A percentile compares a stretch with the other conserved stretches of the same genome.
Evolutionary conservation across 352 stramenopile species (phyloP).

Genomic region (Phytophthora macrochlamydospora): DNA sequence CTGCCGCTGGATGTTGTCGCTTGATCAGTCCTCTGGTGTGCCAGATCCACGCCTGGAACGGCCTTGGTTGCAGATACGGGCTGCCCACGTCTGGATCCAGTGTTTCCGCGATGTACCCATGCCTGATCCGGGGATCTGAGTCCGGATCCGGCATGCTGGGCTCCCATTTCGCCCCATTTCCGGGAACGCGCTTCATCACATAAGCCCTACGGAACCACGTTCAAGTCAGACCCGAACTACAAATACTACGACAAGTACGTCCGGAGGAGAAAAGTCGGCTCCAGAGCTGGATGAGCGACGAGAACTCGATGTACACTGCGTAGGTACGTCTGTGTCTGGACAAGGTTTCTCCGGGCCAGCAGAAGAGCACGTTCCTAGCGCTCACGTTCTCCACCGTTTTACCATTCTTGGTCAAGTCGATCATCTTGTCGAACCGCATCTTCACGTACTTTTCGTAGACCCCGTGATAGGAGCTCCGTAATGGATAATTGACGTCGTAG

Average conservation of each 20-base stretch:
- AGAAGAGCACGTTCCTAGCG: background rate
- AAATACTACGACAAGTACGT: background rate
- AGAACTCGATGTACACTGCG: background rate
- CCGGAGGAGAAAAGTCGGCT: background rate
- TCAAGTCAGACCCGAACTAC: background rate
- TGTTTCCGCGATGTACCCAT: too few relatives aligned
- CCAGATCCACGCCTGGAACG: too few relatives aligned
- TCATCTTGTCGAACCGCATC: background rate
- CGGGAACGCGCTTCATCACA: too few relatives aligned
- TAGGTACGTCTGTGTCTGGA: background rate
- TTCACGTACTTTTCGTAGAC: background rate
- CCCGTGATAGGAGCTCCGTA: too few relatives aligned
- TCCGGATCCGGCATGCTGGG: too few relatives aligned
- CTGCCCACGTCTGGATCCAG: too few relatives aligned
- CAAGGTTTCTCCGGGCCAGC: background rate
- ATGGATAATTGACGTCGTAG: too few relatives aligned
- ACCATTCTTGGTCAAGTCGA: background rate
- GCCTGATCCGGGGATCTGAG: too few relatives aligned
- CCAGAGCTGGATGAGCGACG: background rate
- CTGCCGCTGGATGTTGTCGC: too few relatives aligned
- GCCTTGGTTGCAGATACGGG: too few relatives aligned
- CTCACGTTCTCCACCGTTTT: background rate
- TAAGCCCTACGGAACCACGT: background rate
- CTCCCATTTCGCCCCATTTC: too few relatives aligned
- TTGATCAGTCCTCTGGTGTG: too few relatives aligned